Evolutionary conservation across 148 eudicot genomes (phyloP), one percentile per base, ranked within the genome.

Genomic region (Camellia sinensis): DNA sequence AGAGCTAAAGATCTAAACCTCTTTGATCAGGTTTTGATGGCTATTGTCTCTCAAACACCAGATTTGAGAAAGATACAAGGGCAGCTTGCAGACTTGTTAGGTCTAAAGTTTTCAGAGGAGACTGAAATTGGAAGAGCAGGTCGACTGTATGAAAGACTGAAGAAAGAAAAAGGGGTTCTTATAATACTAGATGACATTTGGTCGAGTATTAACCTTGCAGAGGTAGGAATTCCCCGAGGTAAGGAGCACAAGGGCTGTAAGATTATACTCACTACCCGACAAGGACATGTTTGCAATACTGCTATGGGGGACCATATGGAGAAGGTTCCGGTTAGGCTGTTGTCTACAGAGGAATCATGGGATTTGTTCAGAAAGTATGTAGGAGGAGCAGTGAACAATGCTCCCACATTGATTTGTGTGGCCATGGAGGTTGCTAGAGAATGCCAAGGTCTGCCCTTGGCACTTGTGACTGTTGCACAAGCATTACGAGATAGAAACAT

Each of bases 21-120:
- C 4, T 77, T 77, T 63, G 80, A 66, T 65, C 5, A 48, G 13
- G 60, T 77, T 18, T 71, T 66, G 43, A 77, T 77, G 80, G 71
- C 71, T 22, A 62, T 64, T 22, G 76, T 73, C 3, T 73, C 76
- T 21, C 43, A 73, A 29, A 53, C 41, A 52, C 40, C 54, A 46
- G 19, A 73, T 8, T 37, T 68, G 43, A 68, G 43, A 68, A 14
- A 44, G 43, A 41, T 68, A 41, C 72, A 68, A 41, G 72, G 72
- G 41, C 72, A 68, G 43, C 29, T 68, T 40, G 72, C 72, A 12
- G 52, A 68, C 72, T 41, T 44, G 50, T 17, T 68, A 40, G 72
- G 72, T 41, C 21, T 68, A 14, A 41, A 43, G 5, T 68, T 68
- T 43, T 13, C 13, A 0, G 19, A 68, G 29, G 52, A 68, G 18